Base-by-base conservation (phyloP, 495 filamentous ascomycete species). In the Hypoxylon fuscum region DNA sequence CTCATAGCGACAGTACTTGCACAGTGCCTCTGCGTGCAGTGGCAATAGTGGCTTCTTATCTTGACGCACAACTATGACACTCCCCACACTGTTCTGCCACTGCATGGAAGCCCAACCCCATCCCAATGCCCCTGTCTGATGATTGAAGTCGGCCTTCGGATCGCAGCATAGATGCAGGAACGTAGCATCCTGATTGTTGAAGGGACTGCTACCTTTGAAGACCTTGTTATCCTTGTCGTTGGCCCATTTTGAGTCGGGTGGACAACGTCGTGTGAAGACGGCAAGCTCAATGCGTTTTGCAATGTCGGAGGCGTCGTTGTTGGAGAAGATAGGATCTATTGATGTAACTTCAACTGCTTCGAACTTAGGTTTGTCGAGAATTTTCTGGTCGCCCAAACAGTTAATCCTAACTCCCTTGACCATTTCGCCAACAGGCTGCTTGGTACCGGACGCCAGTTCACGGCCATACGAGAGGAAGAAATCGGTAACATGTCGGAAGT, bases 371-470 rank as follows among this genome's bases (percentile, higher is more conserved):
- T 42, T 58, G 15, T 55, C 55, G n/a, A 40, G 41, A 7, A 63
- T 45, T 35, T 55, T 59, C 38, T 59, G 52, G 47, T 76, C 73
- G 21, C 73, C 69, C 14, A 59, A 4, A 44, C 73, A 77, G 34
- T 71, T 74, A 57, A 75, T 72, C 42, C 59, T 68, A 3, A 76
- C 70, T 22, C 68, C 73, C 32, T 55, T 62, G 12, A 69, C 32
- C 20, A 45, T 54, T 22, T 45, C 43, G 5, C 12, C 37, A 8
- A 32, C 17, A 11, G 25, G 10, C 43, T 47, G 21, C 12, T 20
- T 41, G 25, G 7, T 25, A 11, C 14, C 5, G 1, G 55, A 35
- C 17, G 25, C 25, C 11, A 12, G 18, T 27, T 46, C 15, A 10
- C 20, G n/a, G 34, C 41, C 40, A 34, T 64, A 67, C 9, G 69